Base-by-base conservation (phyloP, 2,329 filamentous ascomycete genomes). In the Acephala macrosclerotiorum region DNA sequence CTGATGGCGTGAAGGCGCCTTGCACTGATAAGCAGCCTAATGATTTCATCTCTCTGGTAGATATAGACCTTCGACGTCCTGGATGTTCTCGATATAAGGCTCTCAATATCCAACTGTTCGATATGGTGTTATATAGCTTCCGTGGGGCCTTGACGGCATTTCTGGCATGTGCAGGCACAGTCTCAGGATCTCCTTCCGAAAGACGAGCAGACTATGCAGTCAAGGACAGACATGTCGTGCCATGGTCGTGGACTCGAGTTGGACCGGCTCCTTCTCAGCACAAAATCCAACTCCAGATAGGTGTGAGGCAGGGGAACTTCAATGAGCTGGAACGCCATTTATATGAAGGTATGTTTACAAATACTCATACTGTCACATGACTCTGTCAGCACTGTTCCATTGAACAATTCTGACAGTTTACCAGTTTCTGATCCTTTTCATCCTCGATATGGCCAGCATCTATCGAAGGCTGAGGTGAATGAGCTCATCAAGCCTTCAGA, bases 291-390 rank as follows among this genome's bases (percentile, higher is more conserved):
- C 76, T 89, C 56, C 82, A 86, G 58, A 88, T 89, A 72, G 86
- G 83, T 35, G 74, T 89, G 66, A 87, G 84, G 79, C 86, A 89
- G 74, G 79, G 80, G 65, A 82, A 83, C 51, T 86, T 87, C 64
- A 80, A 80, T 20, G 82, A 84, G 68, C 77, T 89, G 22, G 85
- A 88, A 74, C 79, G 80, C 66, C 85, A 87, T 70, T 77, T 88
- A 3, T 80, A 81, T 66, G 81, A 87, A 75, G 80, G 82, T 83
- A 68, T 71, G 11, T 47, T 58, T 9, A 22, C 25, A 26, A 38
- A 38, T 22, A 26, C 35, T 25, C 33, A 22, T 3, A 7, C 22
- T 40, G 33, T 36, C 55, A 36, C 35, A 22, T 36, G 35, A 36
- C 20, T 25, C 1, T 38, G 18, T 14, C 14, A 20, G 29, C 25